Evolutionary conservation across 257 asterid genomes (phyloP), one percentile per base, ranked within the genome.

Genomic region (Thymus mandschuricus): DNA sequence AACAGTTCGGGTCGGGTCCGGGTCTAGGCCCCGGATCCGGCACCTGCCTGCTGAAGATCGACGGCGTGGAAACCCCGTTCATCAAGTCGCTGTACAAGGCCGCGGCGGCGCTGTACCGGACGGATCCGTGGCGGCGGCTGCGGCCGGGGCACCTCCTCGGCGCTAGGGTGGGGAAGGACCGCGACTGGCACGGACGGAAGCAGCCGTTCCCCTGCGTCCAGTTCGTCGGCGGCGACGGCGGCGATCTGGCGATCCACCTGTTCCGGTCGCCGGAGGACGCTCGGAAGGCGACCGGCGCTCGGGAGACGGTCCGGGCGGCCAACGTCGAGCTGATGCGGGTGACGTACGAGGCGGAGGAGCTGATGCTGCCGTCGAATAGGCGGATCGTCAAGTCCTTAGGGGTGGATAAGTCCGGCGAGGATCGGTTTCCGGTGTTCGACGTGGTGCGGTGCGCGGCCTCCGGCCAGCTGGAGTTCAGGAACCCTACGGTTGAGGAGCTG

Each of bases 1-100:
- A 83, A 10, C 90, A 87, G 49, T 87, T 87, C 75, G 90, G 89
- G 69, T 76, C 83, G 63, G 88, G 93, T 28, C 87, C 82, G 0
- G 88, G 88, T 7, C 88, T 87, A 12, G 92, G 90, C 4, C 90
- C 90, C 28, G 82, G 86, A 73, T 83, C 84, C 35, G 86, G 85
- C 64, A 76, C 87, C 10, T 83, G 85, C 70, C 73, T 85, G 4
- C 34, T 74, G 87, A 85, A 80, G 56, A 78, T 87, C 27, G 80
- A 83, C 33, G 86, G 85, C 12, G 66, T 83, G n/a, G 41, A 40
- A 34, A 79, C 81, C 1, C 64, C 79, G 13, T 85, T 81, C 54
- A 66, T 81, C 3, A 81, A 58, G 67, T 81, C 87, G 4, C 76
- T 87, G 13, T 81, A 75, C 50, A 87, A 64, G 76, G 81, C 86